Conservation (phyloP, 2,329 filamentous ascomycete genomes). For the Penicillium decumbens region DNA sequence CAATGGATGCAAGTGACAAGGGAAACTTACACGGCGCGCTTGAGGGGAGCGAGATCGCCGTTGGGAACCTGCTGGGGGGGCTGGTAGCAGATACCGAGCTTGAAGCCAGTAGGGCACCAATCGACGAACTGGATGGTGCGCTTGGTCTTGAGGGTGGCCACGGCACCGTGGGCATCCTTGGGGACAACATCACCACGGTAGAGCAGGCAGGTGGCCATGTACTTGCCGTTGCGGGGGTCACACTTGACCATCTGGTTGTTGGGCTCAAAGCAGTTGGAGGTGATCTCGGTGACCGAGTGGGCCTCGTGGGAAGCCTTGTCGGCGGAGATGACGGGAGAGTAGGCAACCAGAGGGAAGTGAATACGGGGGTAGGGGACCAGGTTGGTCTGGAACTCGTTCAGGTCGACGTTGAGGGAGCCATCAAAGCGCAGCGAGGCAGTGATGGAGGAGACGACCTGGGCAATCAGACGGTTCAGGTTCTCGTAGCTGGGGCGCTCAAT, state of each 20-base stretch:
- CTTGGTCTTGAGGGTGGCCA: conserved; percentile 98
- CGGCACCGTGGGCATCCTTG: conserved; percentile 87
- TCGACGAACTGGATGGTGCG: conserved; percentile 98
- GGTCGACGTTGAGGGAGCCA: conserved; percentile 96
- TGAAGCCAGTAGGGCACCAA: conserved; percentile 99
- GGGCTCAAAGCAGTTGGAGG: conserved; percentile 98
- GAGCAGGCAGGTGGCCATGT: conserved; percentile 97
- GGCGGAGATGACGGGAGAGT: conserved; percentile 88
- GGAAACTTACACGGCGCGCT: conserved; percentile 84
- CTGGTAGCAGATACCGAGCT: conserved; percentile 99
- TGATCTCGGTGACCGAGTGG: conserved; percentile 98
- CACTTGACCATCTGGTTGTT: conserved; percentile 99
- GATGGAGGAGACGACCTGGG: conserved; percentile 97
- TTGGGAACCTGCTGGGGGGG: conserved; percentile 93
- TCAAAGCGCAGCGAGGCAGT: conserved; percentile 98
- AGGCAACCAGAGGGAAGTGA: conserved; percentile 97
- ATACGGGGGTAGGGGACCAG: conserved; percentile 98
- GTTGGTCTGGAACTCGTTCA: conserved; percentile 99
- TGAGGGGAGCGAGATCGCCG: conserved; percentile 94
- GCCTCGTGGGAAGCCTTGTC: conserved; percentile 96
- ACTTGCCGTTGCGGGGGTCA: conserved; percentile 97
- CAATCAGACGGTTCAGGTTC: conserved; percentile 98
- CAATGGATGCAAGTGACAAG: background rate
- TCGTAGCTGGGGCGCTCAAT: conserved; percentile 97
- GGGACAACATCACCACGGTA: conserved; percentile 98